A percentile compares a stretch with the other conserved stretches of the same genome.
Conservation (phyloP, 306 rosid species). For the Adenanthera pavonina region DNA sequence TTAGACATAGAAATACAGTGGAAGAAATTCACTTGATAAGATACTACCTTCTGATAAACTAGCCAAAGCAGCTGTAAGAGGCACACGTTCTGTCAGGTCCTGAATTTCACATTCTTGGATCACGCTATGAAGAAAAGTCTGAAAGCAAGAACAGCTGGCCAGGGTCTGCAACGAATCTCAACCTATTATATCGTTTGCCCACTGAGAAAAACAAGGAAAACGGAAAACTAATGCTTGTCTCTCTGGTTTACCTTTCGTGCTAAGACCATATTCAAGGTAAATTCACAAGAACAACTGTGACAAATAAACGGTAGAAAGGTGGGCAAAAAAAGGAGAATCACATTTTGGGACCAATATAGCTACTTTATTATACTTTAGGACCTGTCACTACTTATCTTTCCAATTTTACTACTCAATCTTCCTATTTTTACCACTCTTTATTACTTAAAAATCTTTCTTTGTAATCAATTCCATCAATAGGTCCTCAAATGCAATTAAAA, state of each 20-base stretch:
- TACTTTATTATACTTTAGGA: too few relatives aligned
- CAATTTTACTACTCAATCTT: too few relatives aligned
- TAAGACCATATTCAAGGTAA: not conserved
- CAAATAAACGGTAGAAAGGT: slow-evolving; percentile 9
- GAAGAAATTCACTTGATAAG: not conserved
- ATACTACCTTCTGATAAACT: slow-evolving; percentile 67
- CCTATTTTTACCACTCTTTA: too few relatives aligned
- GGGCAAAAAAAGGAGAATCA: too few relatives aligned
- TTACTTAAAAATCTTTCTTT: too few relatives aligned
- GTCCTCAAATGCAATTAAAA: too few relatives aligned
- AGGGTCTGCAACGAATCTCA: slow-evolving; percentile 63
- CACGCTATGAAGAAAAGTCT: slow-evolving; percentile 57
- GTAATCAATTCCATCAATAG: too few relatives aligned
- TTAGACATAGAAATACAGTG: not conserved
- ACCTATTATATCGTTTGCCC: slow-evolving; percentile 4
- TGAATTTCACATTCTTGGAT: slow-evolving; percentile 59
- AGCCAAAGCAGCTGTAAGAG: slow-evolving; percentile 73
- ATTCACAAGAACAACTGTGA: not conserved
- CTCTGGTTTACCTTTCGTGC: not conserved
- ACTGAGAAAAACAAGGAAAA: slow-evolving; percentile 9
- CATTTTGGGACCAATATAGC: too few relatives aligned
- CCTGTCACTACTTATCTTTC: too few relatives aligned
- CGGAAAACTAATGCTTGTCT: not conserved
- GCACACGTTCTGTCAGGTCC: slow-evolving; percentile 56
- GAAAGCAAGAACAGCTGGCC: slow-evolving; percentile 78